Evolutionary conservation across 768 basidiomycete genomes (phyloP).

Genomic region (Sporobolomyces roseus): DNA sequence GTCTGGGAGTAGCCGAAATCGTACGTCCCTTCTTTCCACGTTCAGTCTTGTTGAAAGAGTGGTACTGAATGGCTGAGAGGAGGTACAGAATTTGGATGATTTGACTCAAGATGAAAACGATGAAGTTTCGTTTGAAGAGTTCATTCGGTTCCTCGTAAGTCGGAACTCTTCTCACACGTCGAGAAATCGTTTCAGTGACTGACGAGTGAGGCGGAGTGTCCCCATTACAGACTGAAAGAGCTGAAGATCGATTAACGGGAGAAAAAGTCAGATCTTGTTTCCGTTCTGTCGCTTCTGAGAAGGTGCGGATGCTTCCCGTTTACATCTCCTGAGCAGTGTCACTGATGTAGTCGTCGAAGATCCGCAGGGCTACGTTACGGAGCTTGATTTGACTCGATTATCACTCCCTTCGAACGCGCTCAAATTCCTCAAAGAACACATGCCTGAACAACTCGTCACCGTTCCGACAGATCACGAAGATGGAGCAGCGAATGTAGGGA

Average conservation of each 20-base stretch:
- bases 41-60: background rate
- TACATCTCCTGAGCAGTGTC: background rate
- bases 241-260: conserved; percentile 87
- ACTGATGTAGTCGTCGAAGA: background rate
- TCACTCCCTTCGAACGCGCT: conserved; percentile 70
- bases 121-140: conserved; percentile 86
- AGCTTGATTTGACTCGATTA: conserved; percentile 81
- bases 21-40: conserved; percentile 55
- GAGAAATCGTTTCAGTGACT: background rate
- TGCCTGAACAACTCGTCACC: conserved; percentile 57
- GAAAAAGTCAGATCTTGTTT: conserved; percentile 91
- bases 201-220: background rate
- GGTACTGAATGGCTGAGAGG: background rate
- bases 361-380: conserved; percentile 79
- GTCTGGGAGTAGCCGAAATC: conserved; percentile 87
- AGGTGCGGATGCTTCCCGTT: conserved; percentile 54
- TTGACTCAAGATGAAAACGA: conserved; percentile 62
- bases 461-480: background rate
- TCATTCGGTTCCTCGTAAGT: conserved; percentile 80
- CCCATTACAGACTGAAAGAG: conserved; percentile 74
- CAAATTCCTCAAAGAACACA: conserved; percentile 73
- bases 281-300: conserved; percentile 82
- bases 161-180: background rate
- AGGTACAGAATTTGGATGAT: conserved; percentile 18
- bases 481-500: background rate